These are phyloP conservation scores for Aspergillus alliaceus DNA, from an alignment of 2,329 filamentous ascomycete genomes.

Conservation along the genomic window DNA sequence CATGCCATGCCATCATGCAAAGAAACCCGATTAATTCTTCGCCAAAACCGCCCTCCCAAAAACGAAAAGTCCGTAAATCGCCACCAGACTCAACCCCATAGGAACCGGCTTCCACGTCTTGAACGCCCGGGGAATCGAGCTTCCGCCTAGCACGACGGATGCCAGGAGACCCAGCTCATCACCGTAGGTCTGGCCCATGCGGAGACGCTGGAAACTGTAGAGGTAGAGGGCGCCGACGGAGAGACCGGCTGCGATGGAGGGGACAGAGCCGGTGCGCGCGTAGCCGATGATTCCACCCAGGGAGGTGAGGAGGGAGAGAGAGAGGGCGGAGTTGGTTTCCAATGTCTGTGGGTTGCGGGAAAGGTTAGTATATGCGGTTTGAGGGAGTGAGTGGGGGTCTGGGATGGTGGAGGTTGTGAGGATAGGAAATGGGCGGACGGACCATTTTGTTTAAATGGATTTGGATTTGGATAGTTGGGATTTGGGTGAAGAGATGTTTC, in stretches of 20 bases:
- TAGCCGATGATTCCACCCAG: slow-evolving; percentile 87
- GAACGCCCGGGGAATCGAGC: slow-evolving; percentile 82
- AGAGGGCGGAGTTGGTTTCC: slow-evolving; percentile 63
- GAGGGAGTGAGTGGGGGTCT: not conserved
- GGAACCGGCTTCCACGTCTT: slow-evolving; percentile 83
- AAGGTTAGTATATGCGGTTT: slow-evolving; percentile 6
- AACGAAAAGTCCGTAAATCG: slow-evolving; percentile 72
- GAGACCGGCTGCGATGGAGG: slow-evolving; percentile 80
- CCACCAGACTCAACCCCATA: slow-evolving; percentile 73
- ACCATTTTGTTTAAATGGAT: slow-evolving; percentile 23
- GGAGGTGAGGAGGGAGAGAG: slow-evolving; percentile 79
- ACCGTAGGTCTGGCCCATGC: slow-evolving; percentile 73
- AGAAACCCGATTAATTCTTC: slow-evolving; percentile 20
- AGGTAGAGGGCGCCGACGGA: slow-evolving; percentile 78
- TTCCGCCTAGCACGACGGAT: slow-evolving; percentile 78
- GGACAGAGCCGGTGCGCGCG: slow-evolving; percentile 77
- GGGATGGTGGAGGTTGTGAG: too few species aligned
- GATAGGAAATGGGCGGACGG: not conserved
- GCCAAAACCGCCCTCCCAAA: slow-evolving; percentile 69
- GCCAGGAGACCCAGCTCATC: slow-evolving; percentile 87
- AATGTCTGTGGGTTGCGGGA: slow-evolving; percentile 12
- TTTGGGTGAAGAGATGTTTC: not conserved
- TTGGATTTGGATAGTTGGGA: not conserved
- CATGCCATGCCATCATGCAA: not conserved
- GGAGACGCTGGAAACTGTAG: slow-evolving; percentile 77